These are phyloP conservation scores for Colletotrichum sidae DNA, from an alignment of 2,329 filamentous ascomycete genomes.

Conservation along the genomic window DNA sequence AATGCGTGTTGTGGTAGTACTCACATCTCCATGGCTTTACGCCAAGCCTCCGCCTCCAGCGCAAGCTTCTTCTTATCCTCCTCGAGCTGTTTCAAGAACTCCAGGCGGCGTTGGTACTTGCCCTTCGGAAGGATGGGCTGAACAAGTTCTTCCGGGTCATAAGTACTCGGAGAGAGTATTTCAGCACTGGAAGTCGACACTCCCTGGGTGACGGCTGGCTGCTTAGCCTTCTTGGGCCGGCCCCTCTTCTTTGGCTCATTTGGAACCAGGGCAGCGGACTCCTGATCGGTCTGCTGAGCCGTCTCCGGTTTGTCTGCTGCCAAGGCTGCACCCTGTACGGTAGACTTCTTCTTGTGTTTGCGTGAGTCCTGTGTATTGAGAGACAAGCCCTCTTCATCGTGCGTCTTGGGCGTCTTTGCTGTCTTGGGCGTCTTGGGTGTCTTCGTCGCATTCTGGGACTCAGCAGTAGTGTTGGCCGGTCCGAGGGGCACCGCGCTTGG, in stretches of 20 bases:
- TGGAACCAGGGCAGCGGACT: constrained; percentile 9
- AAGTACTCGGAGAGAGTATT: background rate
- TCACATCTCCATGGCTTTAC: constrained; percentile 18
- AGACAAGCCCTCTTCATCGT: constrained; percentile 15
- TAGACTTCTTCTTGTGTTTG: background rate
- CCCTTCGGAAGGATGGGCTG: constrained; percentile 2
- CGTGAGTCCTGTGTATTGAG: constrained; percentile 8
- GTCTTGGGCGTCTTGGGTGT: background rate
- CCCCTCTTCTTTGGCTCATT: constrained; percentile 21
- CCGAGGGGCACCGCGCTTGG: constrained; percentile 14
- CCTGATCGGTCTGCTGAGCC: constrained; percentile 17
- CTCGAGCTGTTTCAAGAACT: constrained; percentile 12
- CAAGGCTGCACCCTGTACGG: constrained; percentile 3
- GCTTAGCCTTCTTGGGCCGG: constrained; percentile 17
- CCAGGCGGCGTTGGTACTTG: background rate
- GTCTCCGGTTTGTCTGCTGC: constrained; percentile 23
- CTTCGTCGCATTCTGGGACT: background rate
- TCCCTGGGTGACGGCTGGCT: background rate
- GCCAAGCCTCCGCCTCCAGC: constrained; percentile 32
- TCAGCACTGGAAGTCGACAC: background rate
- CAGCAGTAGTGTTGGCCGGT: background rate
- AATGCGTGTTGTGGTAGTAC: background rate
- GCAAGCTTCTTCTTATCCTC: constrained; percentile 16
- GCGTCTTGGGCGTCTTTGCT: background rate
- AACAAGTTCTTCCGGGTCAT: constrained; percentile 11